phyloP scores from a whole-genome alignment of 345 rosid species.

The Zanthoxylum bungeanum region DNA sequence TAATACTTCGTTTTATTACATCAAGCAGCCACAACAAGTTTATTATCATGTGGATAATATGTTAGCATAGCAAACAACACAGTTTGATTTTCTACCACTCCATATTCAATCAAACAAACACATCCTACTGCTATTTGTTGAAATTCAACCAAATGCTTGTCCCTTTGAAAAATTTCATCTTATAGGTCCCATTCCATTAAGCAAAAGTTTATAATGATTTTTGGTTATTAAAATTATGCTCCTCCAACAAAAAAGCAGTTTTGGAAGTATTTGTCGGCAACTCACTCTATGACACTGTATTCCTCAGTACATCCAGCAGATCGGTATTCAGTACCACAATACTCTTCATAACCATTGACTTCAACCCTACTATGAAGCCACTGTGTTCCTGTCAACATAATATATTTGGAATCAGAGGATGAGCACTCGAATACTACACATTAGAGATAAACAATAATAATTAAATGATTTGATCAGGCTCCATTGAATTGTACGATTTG shows the following conservation, averaged over 20 bases:
- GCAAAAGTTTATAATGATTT: background rate
- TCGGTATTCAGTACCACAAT: conserved; percentile 76
- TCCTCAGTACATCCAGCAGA: conserved; percentile 91
- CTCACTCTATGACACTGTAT: conserved; percentile 72
- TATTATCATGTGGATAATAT: background rate
- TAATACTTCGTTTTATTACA: conserved; percentile 11
- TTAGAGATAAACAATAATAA: background rate
- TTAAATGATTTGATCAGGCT: background rate
- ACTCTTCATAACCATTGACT: conserved; percentile 81
- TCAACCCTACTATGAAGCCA: conserved; percentile 92
- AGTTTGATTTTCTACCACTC: background rate
- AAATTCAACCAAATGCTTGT: background rate
- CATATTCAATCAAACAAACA: background rate
- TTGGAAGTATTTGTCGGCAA: background rate
- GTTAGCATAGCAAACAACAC: background rate
- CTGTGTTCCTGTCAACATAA: conserved; percentile 50
- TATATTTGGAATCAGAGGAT: background rate
- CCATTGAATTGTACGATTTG: background rate
- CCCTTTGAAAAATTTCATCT: background rate
- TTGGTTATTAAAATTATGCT: background rate
- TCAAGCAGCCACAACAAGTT: background rate
- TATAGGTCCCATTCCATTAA: background rate
- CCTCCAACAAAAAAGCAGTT: background rate
- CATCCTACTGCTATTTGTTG: background rate
- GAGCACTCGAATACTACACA: background rate